Percentiles rank a stretch among this genome's conserved stretches.
Conservation (phyloP, 2,329 filamentous ascomycete species). For the Cladophialophora carrionii region DNA sequence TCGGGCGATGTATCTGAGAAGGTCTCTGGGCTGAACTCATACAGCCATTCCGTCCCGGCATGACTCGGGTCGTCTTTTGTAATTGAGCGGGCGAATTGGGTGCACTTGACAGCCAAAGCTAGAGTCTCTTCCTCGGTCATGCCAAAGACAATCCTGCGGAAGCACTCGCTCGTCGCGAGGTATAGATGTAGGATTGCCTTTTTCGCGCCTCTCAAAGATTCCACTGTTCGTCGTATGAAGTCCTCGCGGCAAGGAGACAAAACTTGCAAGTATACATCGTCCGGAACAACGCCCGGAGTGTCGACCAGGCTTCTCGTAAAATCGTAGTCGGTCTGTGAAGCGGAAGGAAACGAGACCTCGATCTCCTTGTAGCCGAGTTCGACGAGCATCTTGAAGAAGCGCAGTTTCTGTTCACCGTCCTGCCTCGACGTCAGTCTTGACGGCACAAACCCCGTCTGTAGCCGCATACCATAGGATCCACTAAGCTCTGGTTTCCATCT, state of each 20-base stretch:
- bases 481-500: constrained; percentile 92
- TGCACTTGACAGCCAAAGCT: constrained; percentile 80
- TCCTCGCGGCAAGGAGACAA: constrained; percentile 90
- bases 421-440: constrained; percentile 44
- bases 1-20: constrained; percentile 91
- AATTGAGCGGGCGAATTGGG: constrained; percentile 82
- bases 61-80: constrained; percentile 74
- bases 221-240: constrained; percentile 84
- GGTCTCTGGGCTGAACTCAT: constrained; percentile 57
- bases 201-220: constrained; percentile 84
- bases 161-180: constrained; percentile 93
- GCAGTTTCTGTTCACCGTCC: constrained; percentile 94
- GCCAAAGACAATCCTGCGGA: constrained; percentile 86
- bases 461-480: constrained; percentile 80
- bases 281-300: constrained; percentile 78
- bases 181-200: constrained; percentile 96
- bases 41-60: constrained; percentile 61
- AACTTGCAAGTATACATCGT: constrained; percentile 90
- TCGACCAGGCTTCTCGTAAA: constrained; percentile 86
- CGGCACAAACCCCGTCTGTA: not conserved
- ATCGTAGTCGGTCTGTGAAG: constrained; percentile 93
- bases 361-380: constrained; percentile 97
- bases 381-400: constrained; percentile 91
- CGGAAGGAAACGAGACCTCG: constrained; percentile 92
- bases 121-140: constrained; percentile 81